A percentile compares a stretch with the other conserved stretches of the same genome.
Conservation (phyloP, 2,329 filamentous ascomycete species). For the Pseudogymnoascus sp. region DNA sequence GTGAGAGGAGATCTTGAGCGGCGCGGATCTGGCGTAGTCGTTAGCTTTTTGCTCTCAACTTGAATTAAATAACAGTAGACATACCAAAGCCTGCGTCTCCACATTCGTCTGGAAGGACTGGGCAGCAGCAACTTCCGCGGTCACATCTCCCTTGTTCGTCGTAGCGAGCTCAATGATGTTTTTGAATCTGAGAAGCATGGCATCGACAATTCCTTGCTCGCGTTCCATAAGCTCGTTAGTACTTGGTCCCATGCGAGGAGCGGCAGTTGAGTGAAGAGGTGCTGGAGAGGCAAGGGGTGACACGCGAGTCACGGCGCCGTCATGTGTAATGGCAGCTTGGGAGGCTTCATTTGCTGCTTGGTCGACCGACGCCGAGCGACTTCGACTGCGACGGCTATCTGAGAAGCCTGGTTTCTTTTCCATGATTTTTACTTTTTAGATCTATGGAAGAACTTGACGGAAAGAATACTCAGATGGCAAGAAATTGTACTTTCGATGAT, state of each 20-base stretch:
- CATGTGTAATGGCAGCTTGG: not conserved
- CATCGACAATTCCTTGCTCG: constrained; percentile 37
- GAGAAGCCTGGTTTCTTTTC: not conserved
- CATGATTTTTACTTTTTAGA: not conserved
- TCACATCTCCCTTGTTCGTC: constrained; percentile 20
- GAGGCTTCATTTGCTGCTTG: constrained; percentile 3
- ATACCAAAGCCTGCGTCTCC: constrained; percentile 26
- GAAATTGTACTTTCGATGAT: not conserved
- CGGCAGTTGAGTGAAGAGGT: not conserved
- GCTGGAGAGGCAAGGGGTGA: not conserved
- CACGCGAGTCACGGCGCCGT: not conserved
- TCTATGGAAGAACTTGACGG: not conserved
- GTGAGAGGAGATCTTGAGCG: constrained; percentile 36
- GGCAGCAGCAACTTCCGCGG: constrained; percentile 25
- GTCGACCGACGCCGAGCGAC: not conserved
- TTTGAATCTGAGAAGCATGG: constrained; percentile 37
- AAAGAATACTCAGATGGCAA: not conserved
- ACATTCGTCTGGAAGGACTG: constrained; percentile 27
- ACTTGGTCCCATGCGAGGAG: not conserved
- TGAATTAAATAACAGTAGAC: constrained; percentile 6
- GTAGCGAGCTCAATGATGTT: constrained; percentile 31
- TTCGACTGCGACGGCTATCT: not conserved
- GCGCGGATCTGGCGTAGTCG: constrained; percentile 21
- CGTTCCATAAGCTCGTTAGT: constrained; percentile 32
- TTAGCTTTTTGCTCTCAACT: not conserved